These are phyloP conservation scores for Asterophora parasitica DNA, from an alignment of 768 basidiomycete genomes.

Conservation along the genomic window DNA sequence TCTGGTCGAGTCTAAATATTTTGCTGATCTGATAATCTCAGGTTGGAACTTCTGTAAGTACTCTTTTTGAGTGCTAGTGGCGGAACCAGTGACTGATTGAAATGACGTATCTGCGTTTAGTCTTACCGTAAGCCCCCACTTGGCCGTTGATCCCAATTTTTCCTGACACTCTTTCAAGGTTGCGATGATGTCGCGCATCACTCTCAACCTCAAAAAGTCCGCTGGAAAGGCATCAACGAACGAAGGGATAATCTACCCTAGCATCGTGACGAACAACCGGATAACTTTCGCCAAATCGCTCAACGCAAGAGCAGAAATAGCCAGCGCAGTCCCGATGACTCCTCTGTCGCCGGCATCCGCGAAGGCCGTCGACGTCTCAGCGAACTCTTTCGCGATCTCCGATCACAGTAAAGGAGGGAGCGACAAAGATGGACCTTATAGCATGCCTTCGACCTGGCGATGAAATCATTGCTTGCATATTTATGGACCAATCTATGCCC, in stretches of 20 bases:
- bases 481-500: too few species aligned
- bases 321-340: background rate
- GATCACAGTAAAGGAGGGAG: too few species aligned
- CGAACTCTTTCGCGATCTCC: too few species aligned
- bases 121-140: background rate
- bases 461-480: too few species aligned
- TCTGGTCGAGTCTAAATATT: background rate
- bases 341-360: too few species aligned
- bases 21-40: constrained; percentile 7
- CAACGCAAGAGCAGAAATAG: background rate
- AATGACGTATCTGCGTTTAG: background rate
- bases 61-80: background rate
- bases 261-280: background rate
- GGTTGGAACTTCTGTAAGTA: constrained; percentile 36
- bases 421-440: too few species aligned
- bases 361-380: too few species aligned
- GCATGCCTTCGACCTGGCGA: too few species aligned
- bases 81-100: constrained; percentile 6
- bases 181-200: constrained; percentile 67
- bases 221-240: constrained; percentile 15
- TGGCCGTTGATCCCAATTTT: background rate
- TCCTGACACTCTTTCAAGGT: constrained; percentile 29
- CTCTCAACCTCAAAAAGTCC: constrained; percentile 50
- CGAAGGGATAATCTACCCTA: background rate
- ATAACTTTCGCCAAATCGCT: background rate